Evolutionary conservation across 2,329 filamentous ascomycete species (phyloP), one percentile per base, ranked within the genome.

Genomic region (Paradendryphiella salina): DNA sequence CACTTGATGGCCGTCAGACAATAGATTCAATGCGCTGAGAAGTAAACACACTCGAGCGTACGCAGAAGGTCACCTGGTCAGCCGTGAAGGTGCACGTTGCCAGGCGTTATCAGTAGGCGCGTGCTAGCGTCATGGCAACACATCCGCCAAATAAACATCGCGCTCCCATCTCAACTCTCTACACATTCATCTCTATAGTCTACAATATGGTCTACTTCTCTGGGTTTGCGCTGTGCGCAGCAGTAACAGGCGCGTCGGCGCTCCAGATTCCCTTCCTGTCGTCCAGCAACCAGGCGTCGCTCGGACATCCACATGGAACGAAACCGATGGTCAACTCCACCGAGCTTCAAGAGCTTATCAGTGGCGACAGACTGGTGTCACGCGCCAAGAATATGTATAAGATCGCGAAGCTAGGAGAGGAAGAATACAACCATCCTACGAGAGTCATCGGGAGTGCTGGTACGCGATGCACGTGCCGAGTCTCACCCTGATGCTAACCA

Each of bases 351-450:
- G 63, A 68, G 38, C 59, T 70, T 40, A 70, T 75, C 56, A 72
- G 67, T 13, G 63, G 63, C 13, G 65, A 73, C 11, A 60, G 65
- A 17, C 51, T 75, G 23, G 58, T 71, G 46, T 48, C 48, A 10
- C 63, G 69, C 23, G 65, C 71, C 7, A 67, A 72, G 57, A 67
- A 71, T 54, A 51, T 77, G 41, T 75, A 72, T 41, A 65, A 72
- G 46, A 72, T 75, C 34, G 75, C 75, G 3, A 76, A 76, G 53
- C 67, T 76, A 38, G 71, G 74, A 5, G 70, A 74, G 9, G 59
- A 61, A 8, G 75, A 74, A 36, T 75, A 76, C 61, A 73, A 76
- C 43, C 73, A 74, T 37, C 76, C 75, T n/a, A 71, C 76, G 7
- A 67, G 72, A 53, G 68, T 72, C 14, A 72, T 72, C 37, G 69